A percentile compares a stretch with the other conserved stretches of the same genome.
Conservation (phyloP, 257 asterid species). For the Gentiana straminea region DNA sequence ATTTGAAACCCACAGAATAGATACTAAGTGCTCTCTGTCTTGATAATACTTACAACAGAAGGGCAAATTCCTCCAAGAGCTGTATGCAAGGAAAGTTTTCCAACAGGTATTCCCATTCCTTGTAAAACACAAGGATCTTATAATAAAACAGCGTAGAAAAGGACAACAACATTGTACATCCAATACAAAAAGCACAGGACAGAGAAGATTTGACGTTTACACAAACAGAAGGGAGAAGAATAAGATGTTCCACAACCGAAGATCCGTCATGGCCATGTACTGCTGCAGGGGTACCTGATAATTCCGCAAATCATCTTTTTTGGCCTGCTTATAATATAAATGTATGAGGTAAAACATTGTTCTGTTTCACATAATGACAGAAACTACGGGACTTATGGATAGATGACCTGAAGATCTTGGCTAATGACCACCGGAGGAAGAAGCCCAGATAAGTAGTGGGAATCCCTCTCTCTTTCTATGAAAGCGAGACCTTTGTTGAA, state of each 20-base stretch:
- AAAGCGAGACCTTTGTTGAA: constrained; percentile 96
- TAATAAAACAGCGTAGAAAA: constrained; percentile 4
- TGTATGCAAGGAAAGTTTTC: constrained; percentile 77
- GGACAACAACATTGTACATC: neutral
- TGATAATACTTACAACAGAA: constrained; percentile 39
- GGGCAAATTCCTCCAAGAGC: constrained; percentile 97
- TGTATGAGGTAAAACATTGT: neutral
- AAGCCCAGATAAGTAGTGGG: constrained; percentile 95
- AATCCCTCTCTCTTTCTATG: constrained; percentile 80
- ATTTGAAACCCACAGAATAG: neutral
- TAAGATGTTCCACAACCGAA: constrained; percentile 55
- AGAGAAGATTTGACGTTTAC: neutral
- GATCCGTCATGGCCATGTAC: constrained; percentile 99
- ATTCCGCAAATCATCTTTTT: constrained; percentile 92
- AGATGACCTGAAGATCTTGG: constrained; percentile 74
- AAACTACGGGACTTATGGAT: no score
- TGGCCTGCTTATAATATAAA: constrained; percentile 41
- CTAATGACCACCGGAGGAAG: constrained; percentile 75
- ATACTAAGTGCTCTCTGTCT: neutral
- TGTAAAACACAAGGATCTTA: constrained; percentile 21
- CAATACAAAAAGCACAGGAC: neutral
- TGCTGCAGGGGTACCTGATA: constrained; percentile 91
- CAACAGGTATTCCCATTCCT: constrained; percentile 99
- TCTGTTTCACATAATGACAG: neutral
- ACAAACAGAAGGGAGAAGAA: neutral